phyloP scores from a whole-genome alignment of 225 moss, liverwort and hornwort species.

The Physcomitrium patens region DNA sequence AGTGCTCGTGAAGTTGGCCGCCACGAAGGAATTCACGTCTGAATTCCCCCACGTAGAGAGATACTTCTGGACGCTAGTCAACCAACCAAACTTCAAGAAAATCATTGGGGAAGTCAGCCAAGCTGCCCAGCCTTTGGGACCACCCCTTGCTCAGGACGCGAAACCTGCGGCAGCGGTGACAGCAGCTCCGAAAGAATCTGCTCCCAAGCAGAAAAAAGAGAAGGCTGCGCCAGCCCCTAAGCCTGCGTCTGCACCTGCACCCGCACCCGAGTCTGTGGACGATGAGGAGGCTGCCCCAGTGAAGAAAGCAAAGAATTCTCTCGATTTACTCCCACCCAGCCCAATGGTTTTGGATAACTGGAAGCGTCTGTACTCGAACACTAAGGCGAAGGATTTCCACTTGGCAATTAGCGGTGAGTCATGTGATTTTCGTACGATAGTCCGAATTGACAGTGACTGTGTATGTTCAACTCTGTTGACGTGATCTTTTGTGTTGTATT shows the following conservation, averaged over 20 bases:
- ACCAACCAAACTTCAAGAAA: slow-evolving; percentile 80
- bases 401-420: slow-evolving; percentile 82
- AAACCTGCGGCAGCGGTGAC: too few species aligned
- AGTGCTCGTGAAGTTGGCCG: slow-evolving; percentile 24
- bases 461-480: too few species aligned
- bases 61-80: slow-evolving; percentile 80
- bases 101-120: slow-evolving; percentile 63
- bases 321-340: slow-evolving; percentile 88
- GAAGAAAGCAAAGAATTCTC: slow-evolving; percentile 66
- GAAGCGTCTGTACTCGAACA: slow-evolving; percentile 98
- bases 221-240: not conserved
- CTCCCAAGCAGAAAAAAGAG: slow-evolving; percentile 15
- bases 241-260: slow-evolving; percentile 21
- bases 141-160: not conserved
- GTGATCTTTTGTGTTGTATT: too few species aligned
- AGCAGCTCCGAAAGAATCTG: too few species aligned
- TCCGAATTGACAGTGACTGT: too few species aligned
- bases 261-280: slow-evolving; percentile 31
- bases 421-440: not conserved
- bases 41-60: slow-evolving; percentile 77
- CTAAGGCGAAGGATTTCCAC: slow-evolving; percentile 86
- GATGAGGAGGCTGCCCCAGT: slow-evolving; percentile 68
- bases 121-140: slow-evolving; percentile 50
- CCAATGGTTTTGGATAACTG: slow-evolving; percentile 91
- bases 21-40: slow-evolving; percentile 57